A percentile compares a stretch with the other conserved stretches of the same genome.
phyloP scores from a whole-genome alignment of 1,284 basidiomycete species.

The Somion occarium region DNA sequence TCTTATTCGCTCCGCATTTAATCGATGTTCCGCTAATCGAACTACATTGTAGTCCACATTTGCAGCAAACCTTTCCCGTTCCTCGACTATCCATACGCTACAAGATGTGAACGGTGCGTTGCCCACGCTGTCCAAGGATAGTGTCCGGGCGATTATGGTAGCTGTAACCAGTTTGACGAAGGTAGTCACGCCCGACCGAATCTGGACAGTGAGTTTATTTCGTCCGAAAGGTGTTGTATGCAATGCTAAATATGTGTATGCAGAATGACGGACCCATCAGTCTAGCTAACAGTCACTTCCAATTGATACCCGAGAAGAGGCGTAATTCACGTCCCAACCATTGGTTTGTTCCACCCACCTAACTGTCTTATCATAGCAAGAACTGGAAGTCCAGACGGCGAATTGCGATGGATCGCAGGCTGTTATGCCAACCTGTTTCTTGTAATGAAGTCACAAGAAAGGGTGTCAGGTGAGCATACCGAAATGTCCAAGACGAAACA shows the following conservation, averaged over 20 bases:
- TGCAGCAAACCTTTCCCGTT: constrained; percentile 30
- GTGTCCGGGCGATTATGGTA: constrained; percentile 40
- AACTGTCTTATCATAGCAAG: too few species aligned
- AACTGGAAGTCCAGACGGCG: too few species aligned
- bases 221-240: not conserved
- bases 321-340: constrained; percentile 17
- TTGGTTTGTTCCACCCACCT: constrained; percentile 25
- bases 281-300: constrained; percentile 8
- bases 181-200: constrained; percentile 47
- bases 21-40: not conserved
- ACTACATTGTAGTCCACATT: constrained; percentile 17
- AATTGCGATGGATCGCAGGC: too few species aligned
- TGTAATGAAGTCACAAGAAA: too few species aligned
- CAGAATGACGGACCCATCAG: constrained; percentile 14
- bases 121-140: constrained; percentile 40
- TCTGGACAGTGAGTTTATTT: constrained; percentile 48
- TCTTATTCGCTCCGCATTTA: not conserved
- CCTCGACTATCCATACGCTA: constrained; percentile 40
- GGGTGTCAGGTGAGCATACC: too few species aligned
- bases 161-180: constrained; percentile 36
- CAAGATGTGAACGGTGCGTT: constrained; percentile 39
- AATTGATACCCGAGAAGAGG: constrained; percentile 18
- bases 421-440: too few species aligned
- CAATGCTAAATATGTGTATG: not conserved
- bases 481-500: too few species aligned